Evolutionary conservation across 805 yeast genomes (phyloP).

Genomic region (Cyberlindnera lachancei): DNA sequence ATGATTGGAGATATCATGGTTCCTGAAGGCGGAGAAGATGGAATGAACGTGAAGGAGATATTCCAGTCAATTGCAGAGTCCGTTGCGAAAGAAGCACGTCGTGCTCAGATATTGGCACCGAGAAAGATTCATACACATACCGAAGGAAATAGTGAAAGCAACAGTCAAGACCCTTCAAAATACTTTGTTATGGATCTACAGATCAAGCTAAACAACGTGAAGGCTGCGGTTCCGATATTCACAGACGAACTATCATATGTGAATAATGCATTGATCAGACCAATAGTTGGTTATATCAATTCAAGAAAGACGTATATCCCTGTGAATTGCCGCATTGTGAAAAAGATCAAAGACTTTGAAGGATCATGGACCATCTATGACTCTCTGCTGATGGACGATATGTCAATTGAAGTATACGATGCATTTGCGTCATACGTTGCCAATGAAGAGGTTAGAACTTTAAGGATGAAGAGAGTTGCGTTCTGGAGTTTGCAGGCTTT

Average conservation of each 20-base stretch:
- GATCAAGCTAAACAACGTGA: conserved; percentile 72
- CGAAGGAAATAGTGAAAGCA: conserved; percentile 3
- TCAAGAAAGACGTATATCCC: conserved; percentile 86
- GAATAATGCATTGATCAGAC: conserved; percentile 86
- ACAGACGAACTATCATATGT: conserved; percentile 84
- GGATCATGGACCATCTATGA: conserved; percentile 98
- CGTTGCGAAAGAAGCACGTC: conserved; percentile 40
- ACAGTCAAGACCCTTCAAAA: conserved; percentile 31
- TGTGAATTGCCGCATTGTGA: conserved; percentile 72
- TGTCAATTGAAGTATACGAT: conserved; percentile 82
- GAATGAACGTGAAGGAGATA: conserved; percentile 40
- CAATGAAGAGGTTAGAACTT: conserved; percentile 71
- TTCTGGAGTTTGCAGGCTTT: conserved; percentile 88
- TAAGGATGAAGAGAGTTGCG: conserved; percentile 75
- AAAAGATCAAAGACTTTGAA: conserved; percentile 74
- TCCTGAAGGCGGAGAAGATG: conserved; percentile 61
- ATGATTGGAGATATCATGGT: conserved; percentile 87
- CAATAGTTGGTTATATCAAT: conserved; percentile 93
- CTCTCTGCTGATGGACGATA: conserved; percentile 82
- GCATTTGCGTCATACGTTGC: conserved; percentile 84
- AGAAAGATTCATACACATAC: conserved; percentile 14
- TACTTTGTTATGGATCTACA: conserved; percentile 74
- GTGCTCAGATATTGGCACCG: conserved; percentile 22
- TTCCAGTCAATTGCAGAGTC: conserved; percentile 39
- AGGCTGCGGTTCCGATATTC: conserved; percentile 84